phyloP scores from a whole-genome alignment of 2,329 filamentous ascomycete genomes.

The Fragosphaeria purpurea region DNA sequence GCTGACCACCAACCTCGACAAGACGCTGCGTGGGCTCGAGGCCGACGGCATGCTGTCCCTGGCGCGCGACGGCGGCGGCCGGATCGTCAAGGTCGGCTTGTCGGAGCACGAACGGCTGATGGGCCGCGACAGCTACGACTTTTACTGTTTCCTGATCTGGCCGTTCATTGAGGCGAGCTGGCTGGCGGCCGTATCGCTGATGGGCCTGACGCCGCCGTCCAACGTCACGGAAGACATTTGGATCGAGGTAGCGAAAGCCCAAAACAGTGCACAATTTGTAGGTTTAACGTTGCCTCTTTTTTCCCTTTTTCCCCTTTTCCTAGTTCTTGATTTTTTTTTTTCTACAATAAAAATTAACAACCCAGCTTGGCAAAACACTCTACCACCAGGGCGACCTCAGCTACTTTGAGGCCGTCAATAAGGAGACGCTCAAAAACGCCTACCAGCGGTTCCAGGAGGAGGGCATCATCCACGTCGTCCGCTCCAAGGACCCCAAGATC shows the following conservation, averaged over 20 bases:
- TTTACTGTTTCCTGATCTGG: slow-evolving; percentile 98
- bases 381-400: slow-evolving; percentile 96
- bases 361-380: slow-evolving; percentile 80
- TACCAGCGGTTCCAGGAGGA: slow-evolving; percentile 84
- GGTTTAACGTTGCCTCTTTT: slow-evolving; percentile 19
- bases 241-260: slow-evolving; percentile 68
- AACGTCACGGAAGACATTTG: slow-evolving; percentile 55
- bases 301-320: background rate
- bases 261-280: slow-evolving; percentile 73
- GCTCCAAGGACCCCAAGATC: slow-evolving; percentile 53
- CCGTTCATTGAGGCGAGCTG: slow-evolving; percentile 93
- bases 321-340: background rate
- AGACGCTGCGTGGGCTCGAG: slow-evolving; percentile 68
- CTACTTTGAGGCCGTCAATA: slow-evolving; percentile 98
- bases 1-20: slow-evolving; percentile 67
- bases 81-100: slow-evolving; percentile 59
- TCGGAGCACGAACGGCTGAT: slow-evolving; percentile 63
- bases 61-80: slow-evolving; percentile 41
- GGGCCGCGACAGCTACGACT: slow-evolving; percentile 92
- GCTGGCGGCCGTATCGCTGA: slow-evolving; percentile 79
- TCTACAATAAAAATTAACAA: background rate
- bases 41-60: slow-evolving; percentile 67
- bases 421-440: slow-evolving; percentile 91
- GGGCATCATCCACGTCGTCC: slow-evolving; percentile 69
- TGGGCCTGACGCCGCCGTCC: slow-evolving; percentile 70